phyloP scores from a whole-genome alignment of 2,329 filamentous ascomycete species.

The Ceratocystis harringtonii region DNA sequence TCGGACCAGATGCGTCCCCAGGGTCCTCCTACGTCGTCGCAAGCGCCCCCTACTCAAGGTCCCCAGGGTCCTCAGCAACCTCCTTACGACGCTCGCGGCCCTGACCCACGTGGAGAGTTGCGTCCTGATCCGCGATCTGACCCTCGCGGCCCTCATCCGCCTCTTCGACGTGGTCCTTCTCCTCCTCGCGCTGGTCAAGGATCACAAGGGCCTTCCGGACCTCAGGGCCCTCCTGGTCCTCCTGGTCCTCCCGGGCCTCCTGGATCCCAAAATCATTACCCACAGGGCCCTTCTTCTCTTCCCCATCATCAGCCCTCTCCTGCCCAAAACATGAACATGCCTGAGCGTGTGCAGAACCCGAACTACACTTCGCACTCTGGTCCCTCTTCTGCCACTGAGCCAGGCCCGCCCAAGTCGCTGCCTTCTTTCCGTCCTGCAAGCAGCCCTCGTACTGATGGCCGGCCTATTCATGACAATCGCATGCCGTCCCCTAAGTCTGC shows the following conservation, averaged over 20 bases:
- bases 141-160: slow-evolving; percentile 29
- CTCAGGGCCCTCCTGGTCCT: slow-evolving; percentile 7
- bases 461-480: slow-evolving; percentile 67
- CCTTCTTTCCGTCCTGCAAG: slow-evolving; percentile 57
- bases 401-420: slow-evolving; percentile 16
- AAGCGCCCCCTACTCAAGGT: slow-evolving; percentile 12
- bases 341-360: slow-evolving; percentile 40
- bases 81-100: slow-evolving; percentile 25
- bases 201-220: slow-evolving; percentile 22
- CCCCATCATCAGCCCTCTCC: slow-evolving; percentile 24
- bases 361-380: slow-evolving; percentile 41
- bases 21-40: slow-evolving; percentile 5
- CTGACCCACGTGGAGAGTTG: slow-evolving; percentile 17
- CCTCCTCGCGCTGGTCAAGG: slow-evolving; percentile 13
- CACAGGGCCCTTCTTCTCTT: slow-evolving; percentile 17
- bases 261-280: slow-evolving; percentile 33
- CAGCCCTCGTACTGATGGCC: slow-evolving; percentile 71
- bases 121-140: slow-evolving; percentile 11
- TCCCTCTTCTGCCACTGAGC: slow-evolving; percentile 15
- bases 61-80: slow-evolving; percentile 44
- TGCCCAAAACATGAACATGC: slow-evolving; percentile 26
- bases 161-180: slow-evolving; percentile 28
- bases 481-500: slow-evolving; percentile 83
- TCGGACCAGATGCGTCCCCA: slow-evolving; percentile 46
- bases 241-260: slow-evolving; percentile 35